These are phyloP conservation scores for Posidonia oceanica DNA, from an alignment of 116 monocot genomes.

Conservation along the genomic window DNA sequence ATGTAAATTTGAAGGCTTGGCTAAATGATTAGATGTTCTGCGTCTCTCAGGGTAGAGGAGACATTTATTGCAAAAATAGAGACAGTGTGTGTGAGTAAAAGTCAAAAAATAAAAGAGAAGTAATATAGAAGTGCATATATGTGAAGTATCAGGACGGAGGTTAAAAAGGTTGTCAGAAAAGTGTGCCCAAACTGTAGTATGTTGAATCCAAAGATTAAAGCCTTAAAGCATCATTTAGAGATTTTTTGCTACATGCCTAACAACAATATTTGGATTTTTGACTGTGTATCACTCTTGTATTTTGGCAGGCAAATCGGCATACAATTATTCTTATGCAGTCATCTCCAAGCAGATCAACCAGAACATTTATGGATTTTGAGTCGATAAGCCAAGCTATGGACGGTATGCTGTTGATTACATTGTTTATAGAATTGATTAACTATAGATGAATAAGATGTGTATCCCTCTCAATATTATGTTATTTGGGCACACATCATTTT, in stretches of 20 bases:
- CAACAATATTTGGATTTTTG: neutral
- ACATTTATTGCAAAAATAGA: too few relatives aligned
- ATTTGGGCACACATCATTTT: too few relatives aligned
- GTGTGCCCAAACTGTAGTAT: too few relatives aligned
- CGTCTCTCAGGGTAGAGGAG: too few relatives aligned
- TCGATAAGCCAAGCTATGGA: conserved; percentile 26
- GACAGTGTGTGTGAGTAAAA: too few relatives aligned
- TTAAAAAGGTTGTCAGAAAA: too few relatives aligned
- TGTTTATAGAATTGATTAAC: neutral
- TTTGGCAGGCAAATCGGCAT: conserved; percentile 21
- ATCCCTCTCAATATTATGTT: neutral
- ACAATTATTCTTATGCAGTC: conserved; percentile 30
- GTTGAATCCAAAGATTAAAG: too few relatives aligned
- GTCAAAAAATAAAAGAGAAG: too few relatives aligned
- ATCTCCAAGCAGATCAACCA: conserved; percentile 17
- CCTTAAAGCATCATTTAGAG: too few relatives aligned
- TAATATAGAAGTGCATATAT: too few relatives aligned
- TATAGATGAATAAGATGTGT: neutral
- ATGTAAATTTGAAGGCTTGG: neutral
- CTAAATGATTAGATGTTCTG: neutral
- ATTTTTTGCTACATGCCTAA: too few relatives aligned
- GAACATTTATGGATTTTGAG: conserved; percentile 31
- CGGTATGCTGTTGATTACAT: conserved; percentile 7
- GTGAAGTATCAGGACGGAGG: too few relatives aligned
- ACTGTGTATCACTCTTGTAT: neutral